Evolutionary conservation across 805 yeast genomes (phyloP).

Genomic region (Metschnikowia noctiluminum): DNA sequence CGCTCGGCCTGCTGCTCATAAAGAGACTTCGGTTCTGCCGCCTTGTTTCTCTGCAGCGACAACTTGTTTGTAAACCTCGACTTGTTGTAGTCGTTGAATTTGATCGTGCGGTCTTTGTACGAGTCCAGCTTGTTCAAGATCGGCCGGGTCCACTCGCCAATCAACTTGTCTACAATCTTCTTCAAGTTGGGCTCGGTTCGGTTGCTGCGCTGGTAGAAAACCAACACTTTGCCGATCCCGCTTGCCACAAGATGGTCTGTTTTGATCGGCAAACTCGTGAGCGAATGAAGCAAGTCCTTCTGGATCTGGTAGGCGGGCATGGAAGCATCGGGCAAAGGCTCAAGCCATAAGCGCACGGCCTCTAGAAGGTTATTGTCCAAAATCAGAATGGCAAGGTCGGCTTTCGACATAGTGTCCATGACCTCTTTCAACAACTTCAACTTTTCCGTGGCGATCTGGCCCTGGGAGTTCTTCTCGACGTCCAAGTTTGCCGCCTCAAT

Average conservation of each 20-base stretch:
- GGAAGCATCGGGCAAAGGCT: constrained; percentile 96
- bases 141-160: constrained; percentile 98
- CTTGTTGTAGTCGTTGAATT: constrained; percentile 65
- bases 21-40: constrained; percentile 49
- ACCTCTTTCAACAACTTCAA: constrained; percentile 79
- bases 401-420: constrained; percentile 68
- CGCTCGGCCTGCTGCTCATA: constrained; percentile 90
- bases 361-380: constrained; percentile 91
- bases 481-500: constrained; percentile 79
- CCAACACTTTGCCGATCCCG: constrained; percentile 88
- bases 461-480: constrained; percentile 56
- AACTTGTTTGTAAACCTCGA: constrained; percentile 46
- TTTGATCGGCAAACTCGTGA: constrained; percentile 81
- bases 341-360: constrained; percentile 94
- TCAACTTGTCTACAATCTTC: constrained; percentile 82
- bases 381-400: constrained; percentile 85
- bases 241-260: constrained; percentile 93
- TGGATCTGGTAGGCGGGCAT: constrained; percentile 97
- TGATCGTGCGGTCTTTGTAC: constrained; percentile 80
- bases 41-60: constrained; percentile 27
- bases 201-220: constrained; percentile 89
- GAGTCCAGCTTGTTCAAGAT: constrained; percentile 94
- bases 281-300: constrained; percentile 72
- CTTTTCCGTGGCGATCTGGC: constrained; percentile 71
- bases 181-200: constrained; percentile 85